Percentiles rank a stretch among this genome's conserved stretches.
Conservation (phyloP, 2,329 filamentous ascomycete genomes). For the Monilinia aucupariae region DNA sequence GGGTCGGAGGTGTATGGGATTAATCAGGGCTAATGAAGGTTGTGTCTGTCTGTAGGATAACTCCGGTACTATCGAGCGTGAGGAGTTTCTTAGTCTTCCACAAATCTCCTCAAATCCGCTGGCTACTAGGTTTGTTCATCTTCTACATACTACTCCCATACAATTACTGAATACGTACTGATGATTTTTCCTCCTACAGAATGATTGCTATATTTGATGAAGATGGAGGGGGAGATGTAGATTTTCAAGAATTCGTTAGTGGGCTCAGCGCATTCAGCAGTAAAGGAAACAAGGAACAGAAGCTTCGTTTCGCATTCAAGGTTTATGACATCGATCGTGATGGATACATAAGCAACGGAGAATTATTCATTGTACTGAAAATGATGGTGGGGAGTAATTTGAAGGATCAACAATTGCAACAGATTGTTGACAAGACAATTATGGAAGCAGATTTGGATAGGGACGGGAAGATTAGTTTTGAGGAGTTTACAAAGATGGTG, state of each 20-base stretch:
- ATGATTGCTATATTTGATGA: constrained; percentile 99
- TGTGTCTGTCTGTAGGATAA: constrained; percentile 62
- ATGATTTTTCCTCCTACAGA: constrained; percentile 41
- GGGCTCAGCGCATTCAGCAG: constrained; percentile 92
- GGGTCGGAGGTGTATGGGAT: not conserved
- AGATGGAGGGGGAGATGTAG: constrained; percentile 93
- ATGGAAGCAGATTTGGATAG: constrained; percentile 97
- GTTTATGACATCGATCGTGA: constrained; percentile 99
- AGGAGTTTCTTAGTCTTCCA: constrained; percentile 93
- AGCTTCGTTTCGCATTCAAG: constrained; percentile 95
- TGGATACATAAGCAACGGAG: constrained; percentile 97
- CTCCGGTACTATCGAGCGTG: constrained; percentile 95
- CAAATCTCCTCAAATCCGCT: constrained; percentile 98
- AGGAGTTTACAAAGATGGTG: constrained; percentile 98
- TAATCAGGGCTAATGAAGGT: constrained; percentile 8
- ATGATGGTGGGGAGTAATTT: constrained; percentile 99
- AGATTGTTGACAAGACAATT: constrained; percentile 99
- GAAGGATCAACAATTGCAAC: constrained; percentile 97
- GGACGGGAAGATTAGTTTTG: constrained; percentile 97
- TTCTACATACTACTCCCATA: not conserved
- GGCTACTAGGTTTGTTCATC: constrained; percentile 65
- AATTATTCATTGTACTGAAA: constrained; percentile 98
- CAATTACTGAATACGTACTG: not conserved
- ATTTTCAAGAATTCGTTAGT: constrained; percentile 97
- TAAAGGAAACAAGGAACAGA: constrained; percentile 99